Conservation (phyloP, 495 filamentous ascomycete genomes). For the Daldinia loculata region DNA sequence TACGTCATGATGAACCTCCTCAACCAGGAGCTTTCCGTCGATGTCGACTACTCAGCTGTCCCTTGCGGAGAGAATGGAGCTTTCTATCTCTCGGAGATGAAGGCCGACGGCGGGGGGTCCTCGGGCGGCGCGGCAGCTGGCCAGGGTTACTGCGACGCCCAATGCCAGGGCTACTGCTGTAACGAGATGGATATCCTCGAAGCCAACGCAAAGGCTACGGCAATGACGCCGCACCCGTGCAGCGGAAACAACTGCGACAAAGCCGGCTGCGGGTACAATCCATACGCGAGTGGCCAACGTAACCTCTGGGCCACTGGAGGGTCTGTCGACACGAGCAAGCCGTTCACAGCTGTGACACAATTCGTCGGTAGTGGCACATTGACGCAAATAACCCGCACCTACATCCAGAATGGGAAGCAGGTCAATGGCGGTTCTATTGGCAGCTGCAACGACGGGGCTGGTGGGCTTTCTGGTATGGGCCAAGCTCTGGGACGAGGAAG, state of each 20-base stretch:
- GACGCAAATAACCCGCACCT: slow-evolving; percentile 61
- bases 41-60: slow-evolving; percentile 64
- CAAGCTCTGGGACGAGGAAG: slow-evolving; percentile 42
- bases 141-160: slow-evolving; percentile 69
- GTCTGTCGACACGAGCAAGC: slow-evolving; percentile 61
- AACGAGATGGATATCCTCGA: slow-evolving; percentile 64
- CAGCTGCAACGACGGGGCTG: slow-evolving; percentile 26
- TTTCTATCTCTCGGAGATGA: slow-evolving; percentile 67
- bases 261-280: slow-evolving; percentile 66
- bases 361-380: slow-evolving; percentile 63
- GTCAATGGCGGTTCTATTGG: slow-evolving; percentile 35
- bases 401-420: slow-evolving; percentile 60
- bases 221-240: slow-evolving; percentile 61
- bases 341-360: slow-evolving; percentile 68
- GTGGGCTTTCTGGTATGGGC: slow-evolving; percentile 41
- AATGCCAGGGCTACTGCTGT: slow-evolving; percentile 63
- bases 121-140: slow-evolving; percentile 63
- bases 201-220: slow-evolving; percentile 61
- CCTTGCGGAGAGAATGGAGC: slow-evolving; percentile 69
- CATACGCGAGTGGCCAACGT: slow-evolving; percentile 61
- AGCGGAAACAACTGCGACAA: slow-evolving; percentile 59
- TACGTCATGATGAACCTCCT: slow-evolving; percentile 65
- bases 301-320: slow-evolving; percentile 61
- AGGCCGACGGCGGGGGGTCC: slow-evolving; percentile 57
- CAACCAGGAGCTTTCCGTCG: slow-evolving; percentile 65